Evolutionary conservation across 306 rosid species (phyloP).

Genomic region (Prunus kanzakura): DNA sequence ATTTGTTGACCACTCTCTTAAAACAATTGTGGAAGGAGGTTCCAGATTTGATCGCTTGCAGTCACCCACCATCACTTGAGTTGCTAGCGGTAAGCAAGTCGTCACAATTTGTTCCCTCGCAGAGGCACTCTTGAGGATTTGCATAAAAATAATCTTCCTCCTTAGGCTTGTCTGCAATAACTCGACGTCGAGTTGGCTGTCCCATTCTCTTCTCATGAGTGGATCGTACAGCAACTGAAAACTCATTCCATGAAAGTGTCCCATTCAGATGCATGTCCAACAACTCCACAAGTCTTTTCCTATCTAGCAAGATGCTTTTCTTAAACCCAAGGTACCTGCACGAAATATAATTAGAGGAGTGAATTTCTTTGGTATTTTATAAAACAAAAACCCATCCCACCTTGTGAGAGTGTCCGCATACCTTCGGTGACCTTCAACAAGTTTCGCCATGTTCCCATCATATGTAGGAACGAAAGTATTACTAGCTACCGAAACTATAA

Average conservation of each 20-base stretch:
- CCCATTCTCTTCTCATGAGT: slow-evolving; percentile 67
- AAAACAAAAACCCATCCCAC: slow-evolving; percentile 5
- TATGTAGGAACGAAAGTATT: slow-evolving; percentile 76
- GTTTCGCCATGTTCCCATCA: slow-evolving; percentile 92
- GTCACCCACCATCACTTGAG: slow-evolving; percentile 33
- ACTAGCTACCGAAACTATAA: slow-evolving; percentile 85
- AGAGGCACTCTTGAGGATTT: slow-evolving; percentile 83
- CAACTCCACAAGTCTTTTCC: slow-evolving; percentile 60
- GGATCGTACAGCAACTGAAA: slow-evolving; percentile 43
- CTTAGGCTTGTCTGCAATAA: slow-evolving; percentile 64
- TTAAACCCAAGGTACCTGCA: slow-evolving; percentile 79
- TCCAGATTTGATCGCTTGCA: slow-evolving; percentile 19
- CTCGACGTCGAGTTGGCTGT: slow-evolving; percentile 57
- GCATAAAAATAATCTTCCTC: slow-evolving; percentile 94
- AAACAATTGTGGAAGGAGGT: slow-evolving; percentile 28
- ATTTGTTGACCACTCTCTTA: slow-evolving; percentile 19
- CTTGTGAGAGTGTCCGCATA: slow-evolving; percentile 20
- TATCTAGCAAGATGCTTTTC: slow-evolving; percentile 61
- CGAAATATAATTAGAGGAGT: slow-evolving; percentile 6
- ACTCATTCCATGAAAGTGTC: slow-evolving; percentile 61
- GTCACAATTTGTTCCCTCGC: slow-evolving; percentile 56
- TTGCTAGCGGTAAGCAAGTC: slow-evolving; percentile 41
- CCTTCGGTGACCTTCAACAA: slow-evolving; percentile 96
- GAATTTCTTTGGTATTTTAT: background rate
- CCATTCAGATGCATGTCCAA: slow-evolving; percentile 77